Conservation (phyloP, 2,329 filamentous ascomycete genomes). For the Aurifilum marmelostoma region DNA sequence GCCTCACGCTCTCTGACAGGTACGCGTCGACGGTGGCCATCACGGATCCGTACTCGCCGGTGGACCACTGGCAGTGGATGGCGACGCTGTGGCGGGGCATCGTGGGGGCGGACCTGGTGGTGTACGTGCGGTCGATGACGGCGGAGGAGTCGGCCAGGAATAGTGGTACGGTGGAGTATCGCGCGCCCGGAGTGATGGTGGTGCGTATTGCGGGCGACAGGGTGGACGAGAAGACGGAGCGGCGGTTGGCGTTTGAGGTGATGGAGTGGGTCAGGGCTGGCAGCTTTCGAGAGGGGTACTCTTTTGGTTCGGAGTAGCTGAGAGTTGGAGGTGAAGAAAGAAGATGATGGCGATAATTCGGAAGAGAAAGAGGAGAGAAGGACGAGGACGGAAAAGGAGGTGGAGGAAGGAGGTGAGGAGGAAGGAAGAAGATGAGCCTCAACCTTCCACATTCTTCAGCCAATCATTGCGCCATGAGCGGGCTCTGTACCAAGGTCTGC, state of each 20-base stretch:
- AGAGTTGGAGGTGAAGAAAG: not conserved
- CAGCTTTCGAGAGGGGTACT: slow-evolving; percentile 42
- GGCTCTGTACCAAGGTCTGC: slow-evolving; percentile 5
- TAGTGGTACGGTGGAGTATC: slow-evolving; percentile 56
- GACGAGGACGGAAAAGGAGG: not conserved
- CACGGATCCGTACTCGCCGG: slow-evolving; percentile 73
- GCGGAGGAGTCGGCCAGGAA: slow-evolving; percentile 44
- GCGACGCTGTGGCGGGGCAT: slow-evolving; percentile 90
- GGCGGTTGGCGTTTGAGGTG: slow-evolving; percentile 83
- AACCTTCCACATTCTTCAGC: slow-evolving; percentile 1
- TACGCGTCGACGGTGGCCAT: slow-evolving; percentile 77
- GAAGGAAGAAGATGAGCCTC: too few species aligned
- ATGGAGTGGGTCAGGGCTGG: slow-evolving; percentile 72
- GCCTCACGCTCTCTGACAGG: slow-evolving; percentile 75
- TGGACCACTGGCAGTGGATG: slow-evolving; percentile 98
- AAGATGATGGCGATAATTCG: too few species aligned
- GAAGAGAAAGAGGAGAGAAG: not conserved
- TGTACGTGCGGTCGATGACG: slow-evolving; percentile 59
- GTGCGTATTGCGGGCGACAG: slow-evolving; percentile 50
- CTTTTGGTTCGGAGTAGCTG: slow-evolving; percentile 14
- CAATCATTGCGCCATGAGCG: not conserved
- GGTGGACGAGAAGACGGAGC: slow-evolving; percentile 70
- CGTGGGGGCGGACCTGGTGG: slow-evolving; percentile 77
- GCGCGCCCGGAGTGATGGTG: slow-evolving; percentile 57
- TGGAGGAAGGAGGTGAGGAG: not conserved